Percentiles rank a stretch among this genome's conserved stretches.
These are phyloP conservation scores for Thermothielavioides terrestris DNA, from an alignment of 495 filamentous ascomycete genomes.

Conservation along the genomic window DNA sequence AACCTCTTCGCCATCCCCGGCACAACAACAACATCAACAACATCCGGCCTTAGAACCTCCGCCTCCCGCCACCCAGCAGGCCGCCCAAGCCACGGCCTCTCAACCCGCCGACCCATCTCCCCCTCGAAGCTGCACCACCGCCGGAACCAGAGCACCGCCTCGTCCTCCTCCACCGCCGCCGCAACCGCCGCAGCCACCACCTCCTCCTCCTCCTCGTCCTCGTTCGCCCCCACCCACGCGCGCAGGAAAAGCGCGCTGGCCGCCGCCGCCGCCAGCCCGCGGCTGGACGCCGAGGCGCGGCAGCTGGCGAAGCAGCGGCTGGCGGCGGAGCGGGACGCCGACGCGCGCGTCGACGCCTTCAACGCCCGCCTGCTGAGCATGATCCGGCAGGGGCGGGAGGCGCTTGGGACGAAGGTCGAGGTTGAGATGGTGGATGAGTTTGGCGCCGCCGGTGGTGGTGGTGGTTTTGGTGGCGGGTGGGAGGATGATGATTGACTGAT, in stretches of 20 bases:
- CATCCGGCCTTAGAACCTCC: conserved; percentile 4
- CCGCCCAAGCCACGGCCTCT: conserved; percentile 14
- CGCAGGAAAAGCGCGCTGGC: not conserved
- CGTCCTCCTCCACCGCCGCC: conserved; percentile 15
- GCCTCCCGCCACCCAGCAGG: conserved; percentile 23
- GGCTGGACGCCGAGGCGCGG: conserved; percentile 53
- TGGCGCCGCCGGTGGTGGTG: conserved; percentile 43
- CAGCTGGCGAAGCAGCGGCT: conserved; percentile 55
- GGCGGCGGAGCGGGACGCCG: conserved; percentile 67
- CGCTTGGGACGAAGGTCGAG: conserved; percentile 69
- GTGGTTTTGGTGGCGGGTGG: conserved; percentile 22
- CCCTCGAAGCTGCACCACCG: conserved; percentile 26
- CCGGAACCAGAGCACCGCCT: conserved; percentile 28
- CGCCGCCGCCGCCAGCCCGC: conserved; percentile 31
- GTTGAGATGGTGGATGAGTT: conserved; percentile 50
- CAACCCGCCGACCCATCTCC: conserved; percentile 7
- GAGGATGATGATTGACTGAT: conserved; percentile 35
- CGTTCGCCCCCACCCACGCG: not conserved
- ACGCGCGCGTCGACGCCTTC: conserved; percentile 66
- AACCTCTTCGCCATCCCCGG: conserved; percentile 16
- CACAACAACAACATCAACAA: not conserved
- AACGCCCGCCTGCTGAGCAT: conserved; percentile 71
- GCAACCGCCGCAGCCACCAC: not conserved
- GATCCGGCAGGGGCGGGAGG: conserved; percentile 83
- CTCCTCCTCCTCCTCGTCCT: too few relatives aligned